These are phyloP conservation scores for Trichophyton rubrum DNA, from an alignment of 2,329 filamentous ascomycete genomes.

Conservation along the genomic window DNA sequence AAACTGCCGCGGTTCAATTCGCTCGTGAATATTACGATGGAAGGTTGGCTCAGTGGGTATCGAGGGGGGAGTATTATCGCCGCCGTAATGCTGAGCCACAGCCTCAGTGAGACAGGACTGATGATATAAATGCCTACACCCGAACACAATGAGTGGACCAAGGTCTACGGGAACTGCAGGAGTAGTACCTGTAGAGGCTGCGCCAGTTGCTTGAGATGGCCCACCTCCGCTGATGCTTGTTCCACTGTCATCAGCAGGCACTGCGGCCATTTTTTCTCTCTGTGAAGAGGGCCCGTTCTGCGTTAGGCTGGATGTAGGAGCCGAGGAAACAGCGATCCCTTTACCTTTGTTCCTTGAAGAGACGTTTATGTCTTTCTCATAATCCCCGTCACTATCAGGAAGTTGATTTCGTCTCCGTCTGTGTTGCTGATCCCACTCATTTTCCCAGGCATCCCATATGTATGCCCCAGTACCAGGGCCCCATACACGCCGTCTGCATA, in stretches of 20 bases:
- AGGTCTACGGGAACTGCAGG: slow-evolving; percentile 2
- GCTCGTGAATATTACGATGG: background rate
- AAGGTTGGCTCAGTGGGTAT: background rate
- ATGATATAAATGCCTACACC: slow-evolving; percentile 39
- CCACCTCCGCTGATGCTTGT: slow-evolving; percentile 7
- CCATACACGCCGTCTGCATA: slow-evolving; percentile 72
- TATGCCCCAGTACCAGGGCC: slow-evolving; percentile 68
- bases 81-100: background rate
- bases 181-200: background rate
- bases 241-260: background rate
- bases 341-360: slow-evolving; percentile 29
- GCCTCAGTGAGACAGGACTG: slow-evolving; percentile 29
- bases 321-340: slow-evolving; percentile 18
- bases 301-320: background rate
- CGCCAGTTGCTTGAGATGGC: background rate
- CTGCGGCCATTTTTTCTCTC: slow-evolving; percentile 10
- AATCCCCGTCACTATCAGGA: slow-evolving; percentile 18
- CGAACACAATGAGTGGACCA: slow-evolving; percentile 34
- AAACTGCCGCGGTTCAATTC: slow-evolving; percentile 20
- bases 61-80: background rate
- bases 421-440: slow-evolving; percentile 32
- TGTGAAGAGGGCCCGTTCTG: background rate
- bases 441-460: slow-evolving; percentile 74
- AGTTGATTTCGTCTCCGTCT: slow-evolving; percentile 21
- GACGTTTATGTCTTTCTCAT: background rate